phyloP scores from a whole-genome alignment of 805 yeast genomes.

The Lipomyces spencermartinsiae region DNA sequence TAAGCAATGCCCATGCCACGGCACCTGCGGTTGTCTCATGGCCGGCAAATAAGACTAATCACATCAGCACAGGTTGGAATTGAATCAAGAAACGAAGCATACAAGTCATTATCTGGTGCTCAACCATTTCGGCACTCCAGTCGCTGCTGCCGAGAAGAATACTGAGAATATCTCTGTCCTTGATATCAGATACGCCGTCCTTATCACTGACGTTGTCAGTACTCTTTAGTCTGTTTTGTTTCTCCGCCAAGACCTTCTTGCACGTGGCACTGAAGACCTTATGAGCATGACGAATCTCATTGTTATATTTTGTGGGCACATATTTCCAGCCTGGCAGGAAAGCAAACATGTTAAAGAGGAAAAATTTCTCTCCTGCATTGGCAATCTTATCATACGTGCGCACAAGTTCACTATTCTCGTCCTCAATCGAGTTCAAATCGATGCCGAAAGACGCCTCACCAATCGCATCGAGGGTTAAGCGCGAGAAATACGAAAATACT shows the following conservation, averaged over 20 bases:
- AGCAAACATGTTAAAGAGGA: constrained; percentile 9
- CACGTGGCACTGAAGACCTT: constrained; percentile 4
- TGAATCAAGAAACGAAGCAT: no score
- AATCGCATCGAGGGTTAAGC: constrained; percentile 32
- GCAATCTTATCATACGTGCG: constrained; percentile 18
- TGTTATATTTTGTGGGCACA: constrained; percentile 21
- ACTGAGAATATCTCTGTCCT: constrained; percentile 23
- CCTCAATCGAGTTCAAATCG: constrained; percentile 24
- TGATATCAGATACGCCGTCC: neutral
- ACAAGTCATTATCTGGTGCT: constrained; percentile 28
- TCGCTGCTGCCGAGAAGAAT: constrained; percentile 11
- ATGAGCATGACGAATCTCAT: constrained; percentile 7
- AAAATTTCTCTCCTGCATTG: neutral
- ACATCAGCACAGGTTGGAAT: neutral
- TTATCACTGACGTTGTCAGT: neutral
- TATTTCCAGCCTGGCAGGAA: constrained; percentile 28
- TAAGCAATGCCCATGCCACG: constrained; percentile 18
- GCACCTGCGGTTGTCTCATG: constrained; percentile 35
- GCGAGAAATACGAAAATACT: constrained; percentile 16
- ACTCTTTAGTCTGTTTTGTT: neutral
- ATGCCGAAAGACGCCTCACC: constrained; percentile 28
- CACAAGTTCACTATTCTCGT: constrained; percentile 21
- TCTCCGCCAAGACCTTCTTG: constrained; percentile 7
- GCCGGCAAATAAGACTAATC: constrained; percentile 29
- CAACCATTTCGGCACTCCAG: constrained; percentile 20